Evolutionary conservation across 495 filamentous ascomycete species (phyloP), one percentile per base, ranked within the genome.

Genomic region (Neurospora sp.): DNA sequence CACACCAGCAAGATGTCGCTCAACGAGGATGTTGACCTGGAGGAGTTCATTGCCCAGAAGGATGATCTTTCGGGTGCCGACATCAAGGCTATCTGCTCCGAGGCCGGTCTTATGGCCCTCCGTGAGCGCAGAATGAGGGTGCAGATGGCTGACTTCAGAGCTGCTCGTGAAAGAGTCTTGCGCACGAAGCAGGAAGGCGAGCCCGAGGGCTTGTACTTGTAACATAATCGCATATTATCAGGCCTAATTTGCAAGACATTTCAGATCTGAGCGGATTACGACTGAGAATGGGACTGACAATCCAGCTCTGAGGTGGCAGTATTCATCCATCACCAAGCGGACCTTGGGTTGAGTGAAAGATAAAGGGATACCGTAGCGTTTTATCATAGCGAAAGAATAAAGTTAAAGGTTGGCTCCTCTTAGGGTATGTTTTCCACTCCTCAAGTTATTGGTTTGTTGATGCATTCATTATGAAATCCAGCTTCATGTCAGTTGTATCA

Each of bases 1-100:
- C 96, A 99, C 84, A 99, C 96, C 20, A 94, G 92, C 77, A 99
- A 99, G 88, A 99, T 99, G 96, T 96, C 92, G 16, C 88, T 98
- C 59, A 92, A 91, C 78, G 89, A 92, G 75, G 96, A 99, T 77
- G 96, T 99, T 68, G 96, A 99, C 75, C 87, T 99, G 65, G 96
- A 98, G 75, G 96, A 99, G 83, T 98, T 99, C 80, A 97, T 99
- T 79, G 93, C 89, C 77, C 94, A 97, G 85, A 99, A 99, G 85
- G 96, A 99, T 77, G 96, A 99, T 79, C 87, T 99, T 4, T 97
- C 93, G 42, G 96, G 96, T 78, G 96, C 96, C 47, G 96, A 99
- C 85, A 98, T 99, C 85, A 96, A 97, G 82, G 96, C 96, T 44
- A 99, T 99, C 76, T 99, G 96, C 83, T 96, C 93, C 20, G 96